Evolutionary conservation across 1,139 yeast genomes (phyloP).

Genomic region (Entelexis paramagnoliae): DNA sequence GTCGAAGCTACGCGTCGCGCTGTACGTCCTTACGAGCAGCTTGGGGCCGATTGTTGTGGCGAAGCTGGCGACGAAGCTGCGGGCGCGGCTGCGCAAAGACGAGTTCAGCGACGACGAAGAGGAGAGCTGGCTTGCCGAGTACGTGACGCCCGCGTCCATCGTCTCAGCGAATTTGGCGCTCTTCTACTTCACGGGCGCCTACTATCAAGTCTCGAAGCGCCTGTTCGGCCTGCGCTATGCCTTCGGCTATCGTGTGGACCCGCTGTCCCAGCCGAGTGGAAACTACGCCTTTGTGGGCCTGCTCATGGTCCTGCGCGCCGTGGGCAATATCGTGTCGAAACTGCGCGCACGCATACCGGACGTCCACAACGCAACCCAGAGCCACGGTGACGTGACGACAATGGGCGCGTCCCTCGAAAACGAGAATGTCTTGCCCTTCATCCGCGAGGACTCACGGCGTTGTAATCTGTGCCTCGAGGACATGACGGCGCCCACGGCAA

Average conservation of each 20-base stretch:
- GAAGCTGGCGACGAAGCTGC: conserved; percentile 17
- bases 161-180: conserved; percentile 53
- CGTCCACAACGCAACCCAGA: conserved; percentile 6
- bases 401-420: conserved; percentile 46
- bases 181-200: conserved; percentile 72
- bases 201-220: conserved; percentile 67
- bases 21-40: conserved; percentile 29
- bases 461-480: conserved; percentile 77
- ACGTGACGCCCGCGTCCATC: conserved; percentile 17
- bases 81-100: not conserved
- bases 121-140: conserved; percentile 7
- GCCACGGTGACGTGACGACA: conserved; percentile 7
- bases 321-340: conserved; percentile 34
- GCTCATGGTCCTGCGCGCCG: conserved; percentile 51
- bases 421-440: conserved; percentile 48
- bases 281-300: conserved; percentile 73
- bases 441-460: conserved; percentile 57
- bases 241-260: conserved; percentile 30
- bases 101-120: conserved; percentile 6
- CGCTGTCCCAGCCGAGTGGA: conserved; percentile 27
- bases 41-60: conserved; percentile 26
- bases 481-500: conserved; percentile 75
- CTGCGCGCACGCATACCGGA: conserved; percentile 6
- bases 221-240: conserved; percentile 69
- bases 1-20: conserved; percentile 26